Base-by-base conservation (phyloP, 106 monocot genomes). In the Allium fistulosum region DNA sequence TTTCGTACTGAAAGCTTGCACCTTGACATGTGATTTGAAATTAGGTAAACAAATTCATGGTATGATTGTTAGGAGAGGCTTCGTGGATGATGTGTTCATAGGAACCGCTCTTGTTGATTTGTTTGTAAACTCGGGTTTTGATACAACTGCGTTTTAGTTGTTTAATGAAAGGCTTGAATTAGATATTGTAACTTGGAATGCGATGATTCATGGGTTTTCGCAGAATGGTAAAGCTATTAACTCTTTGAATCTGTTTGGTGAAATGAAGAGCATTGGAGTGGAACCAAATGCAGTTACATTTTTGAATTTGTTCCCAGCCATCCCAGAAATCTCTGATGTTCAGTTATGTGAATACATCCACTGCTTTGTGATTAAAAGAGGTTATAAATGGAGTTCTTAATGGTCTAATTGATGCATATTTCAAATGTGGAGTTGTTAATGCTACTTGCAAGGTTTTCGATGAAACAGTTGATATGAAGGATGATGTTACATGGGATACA, bases 161-260 rank as follows among this genome's bases (percentile, higher is more conserved):
- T 92, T 92, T 58, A 84, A 88, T 3, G 27, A 58, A 67, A 78
- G 87, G 82, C 73, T 71, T 11, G 27, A 50, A 3, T 22, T 1
- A 52, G 87, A 92, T 72, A 71, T 69, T 13, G 92, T 92, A 10
- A 49, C 82, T 1, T 88, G 84, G 87, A 92, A 92, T 68, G 84
- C 80, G 8, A 80, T 92, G 80, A 87, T 92, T 58, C 69, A 64
- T 4, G 92, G 87, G 8, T 80, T 82, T 45, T 58, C 84, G 2
- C 74, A 70, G 46, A 9, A 49, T 10, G 72, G 60, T 5, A 67
- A 68, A 1, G 61, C 82, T 10, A 14, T 12, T 15, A 78, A 67
- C 57, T 82, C 87, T 56, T 17, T 92, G 51, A 46, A 13, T 2
- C 57, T 84, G n/a, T 78, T 85, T 49, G 55, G 66, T 49, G 73